These are phyloP conservation scores for Calocera cornea DNA, from an alignment of 768 basidiomycete genomes.

Conservation along the genomic window DNA sequence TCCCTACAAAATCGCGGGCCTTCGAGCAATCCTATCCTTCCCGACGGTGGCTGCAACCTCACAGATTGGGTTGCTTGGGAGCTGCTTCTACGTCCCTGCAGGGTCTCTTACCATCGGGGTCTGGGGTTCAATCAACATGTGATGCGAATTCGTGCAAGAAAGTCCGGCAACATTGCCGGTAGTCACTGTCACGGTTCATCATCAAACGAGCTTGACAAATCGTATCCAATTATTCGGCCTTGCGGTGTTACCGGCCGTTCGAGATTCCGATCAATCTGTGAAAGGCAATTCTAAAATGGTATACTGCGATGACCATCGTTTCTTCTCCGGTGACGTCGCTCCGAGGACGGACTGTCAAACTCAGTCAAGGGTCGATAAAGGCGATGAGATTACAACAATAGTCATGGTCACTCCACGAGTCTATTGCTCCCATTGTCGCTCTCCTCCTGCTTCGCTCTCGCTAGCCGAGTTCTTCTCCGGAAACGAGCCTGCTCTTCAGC, in stretches of 20 bases:
- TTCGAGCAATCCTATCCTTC: too few relatives aligned
- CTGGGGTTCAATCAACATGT: background rate
- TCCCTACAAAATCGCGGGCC: too few relatives aligned
- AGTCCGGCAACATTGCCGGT: background rate
- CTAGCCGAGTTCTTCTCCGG: constrained; percentile 3
- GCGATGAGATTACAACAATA: background rate
- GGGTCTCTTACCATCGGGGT: background rate
- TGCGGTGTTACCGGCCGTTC: too few relatives aligned
- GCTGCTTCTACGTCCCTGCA: background rate
- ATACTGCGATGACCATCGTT: too few relatives aligned
- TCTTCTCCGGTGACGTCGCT: too few relatives aligned
- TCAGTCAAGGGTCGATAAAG: background rate
- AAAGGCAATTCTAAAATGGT: too few relatives aligned
- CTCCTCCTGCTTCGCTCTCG: background rate
- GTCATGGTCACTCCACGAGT: background rate
- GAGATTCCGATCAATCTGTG: too few relatives aligned
- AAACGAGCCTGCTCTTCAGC: background rate
- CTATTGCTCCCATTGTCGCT: background rate
- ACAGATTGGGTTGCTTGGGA: background rate
- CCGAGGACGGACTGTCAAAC: background rate
- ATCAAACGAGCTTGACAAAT: too few relatives aligned
- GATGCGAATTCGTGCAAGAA: background rate
- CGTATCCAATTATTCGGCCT: too few relatives aligned
- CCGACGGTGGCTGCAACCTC: background rate
- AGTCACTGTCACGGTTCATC: background rate